These are phyloP conservation scores for Lolium perenne DNA, from an alignment of 176 grass and related monocot genomes.

Conservation along the genomic window DNA sequence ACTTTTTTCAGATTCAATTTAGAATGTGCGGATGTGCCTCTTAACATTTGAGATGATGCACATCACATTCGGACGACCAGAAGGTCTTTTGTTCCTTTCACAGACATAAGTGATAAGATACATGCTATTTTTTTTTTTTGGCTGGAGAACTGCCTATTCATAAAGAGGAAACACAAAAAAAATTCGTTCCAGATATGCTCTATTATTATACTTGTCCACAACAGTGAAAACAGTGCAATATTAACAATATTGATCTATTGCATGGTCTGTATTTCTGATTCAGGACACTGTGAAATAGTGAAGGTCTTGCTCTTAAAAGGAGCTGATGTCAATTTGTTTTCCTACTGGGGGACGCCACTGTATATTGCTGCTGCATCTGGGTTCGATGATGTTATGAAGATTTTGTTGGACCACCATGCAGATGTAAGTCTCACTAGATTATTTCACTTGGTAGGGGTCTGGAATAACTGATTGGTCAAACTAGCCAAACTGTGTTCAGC, in stretches of 20 bases:
- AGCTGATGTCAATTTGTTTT: conserved; percentile 13
- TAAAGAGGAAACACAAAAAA: neutral
- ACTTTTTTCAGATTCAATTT: neutral
- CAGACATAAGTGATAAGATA: neutral
- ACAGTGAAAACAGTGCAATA: conserved; percentile 11
- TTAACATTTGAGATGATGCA: conserved; percentile 11
- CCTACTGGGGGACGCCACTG: neutral
- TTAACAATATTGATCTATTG: neutral
- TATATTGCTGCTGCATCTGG: conserved; percentile 1
- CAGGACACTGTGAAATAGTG: conserved; percentile 27
- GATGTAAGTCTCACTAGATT: conserved; percentile 18
- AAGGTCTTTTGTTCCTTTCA: conserved; percentile 18
- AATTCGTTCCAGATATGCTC: neutral
- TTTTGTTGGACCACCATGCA: conserved; percentile 22
- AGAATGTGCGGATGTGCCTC: neutral
- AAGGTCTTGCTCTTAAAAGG: conserved; percentile 34
- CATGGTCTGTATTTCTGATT: conserved; percentile 3
- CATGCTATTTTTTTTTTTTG: neutral
- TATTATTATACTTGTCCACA: neutral
- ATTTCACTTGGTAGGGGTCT: neutral
- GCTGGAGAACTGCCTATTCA: conserved; percentile 4
- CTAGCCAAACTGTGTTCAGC: neutral
- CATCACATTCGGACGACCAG: neutral
- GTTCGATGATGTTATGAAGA: conserved; percentile 2
- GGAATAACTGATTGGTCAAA: conserved; percentile 8